Base-by-base conservation (phyloP, 2,329 filamentous ascomycete genomes). In the Pseudopithomyces maydicus region DNA sequence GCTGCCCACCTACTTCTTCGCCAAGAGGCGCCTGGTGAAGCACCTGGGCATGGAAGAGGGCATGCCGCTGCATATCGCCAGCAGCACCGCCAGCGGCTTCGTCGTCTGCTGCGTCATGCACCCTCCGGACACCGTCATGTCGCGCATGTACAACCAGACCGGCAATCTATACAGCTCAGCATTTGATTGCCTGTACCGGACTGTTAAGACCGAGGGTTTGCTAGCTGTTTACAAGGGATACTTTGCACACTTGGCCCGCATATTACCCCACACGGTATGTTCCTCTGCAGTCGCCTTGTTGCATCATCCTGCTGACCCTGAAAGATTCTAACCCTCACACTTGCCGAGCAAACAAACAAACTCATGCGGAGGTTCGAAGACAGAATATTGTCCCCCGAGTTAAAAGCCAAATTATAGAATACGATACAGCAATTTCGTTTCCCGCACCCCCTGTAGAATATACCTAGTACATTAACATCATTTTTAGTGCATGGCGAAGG, bases 91-190 rank as follows among this genome's bases (percentile, higher is more conserved):
- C 36, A 97, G 92, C 70, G 95, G 95, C 0, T 97, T 99, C 70
- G 95, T 97, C 12, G 95, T 99, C 17, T 99, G 95, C 80, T 91
- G 91, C 67, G 88, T 98, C 62, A 99, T 99, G 95, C 95, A 99
- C 72, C 95, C 95, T 52, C 95, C 95, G 85, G 95, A 99, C 76
- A 99, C 95, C 5, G 91, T 99, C 79, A 99, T 99, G 95, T 95
- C 92, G 60, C 90, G 95, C 61, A 89, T 99, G 82, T 99, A 99
- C 83, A 99, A 99, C 81, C 95, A 99, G 77, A 96, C 93, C 60
- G 95, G 95, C 51, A 96, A 97, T 74, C 84, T 99, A n/a, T 99
- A 99, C 82, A 88, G 85, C 66, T 90, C 93, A 56, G 91, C 96
- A 4, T 90, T 96, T 62, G 95, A 99, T 79, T 99, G 95, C 75